phyloP scores from a whole-genome alignment of 1,139 yeast genomes.

The Pichia sp. region DNA sequence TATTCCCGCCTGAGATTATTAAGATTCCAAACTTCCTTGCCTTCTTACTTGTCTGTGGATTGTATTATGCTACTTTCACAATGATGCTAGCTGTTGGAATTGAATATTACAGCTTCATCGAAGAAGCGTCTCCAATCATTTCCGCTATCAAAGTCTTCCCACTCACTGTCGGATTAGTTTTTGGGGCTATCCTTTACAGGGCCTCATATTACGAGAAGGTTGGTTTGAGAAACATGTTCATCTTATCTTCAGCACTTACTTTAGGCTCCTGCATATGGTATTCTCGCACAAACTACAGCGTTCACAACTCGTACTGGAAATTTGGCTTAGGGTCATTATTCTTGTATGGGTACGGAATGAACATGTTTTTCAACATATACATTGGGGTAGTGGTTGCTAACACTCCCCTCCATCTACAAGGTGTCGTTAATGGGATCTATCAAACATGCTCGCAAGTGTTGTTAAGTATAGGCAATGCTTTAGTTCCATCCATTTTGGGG shows the following conservation, averaged over 20 bases:
- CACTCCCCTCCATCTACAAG: conserved; percentile 33
- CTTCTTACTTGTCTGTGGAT: conserved; percentile 14
- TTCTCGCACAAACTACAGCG: conserved; percentile 23
- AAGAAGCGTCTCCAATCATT: conserved; percentile 24
- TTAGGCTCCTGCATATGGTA: conserved; percentile 25
- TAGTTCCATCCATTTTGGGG: conserved; percentile 29
- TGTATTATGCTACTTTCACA: conserved; percentile 14
- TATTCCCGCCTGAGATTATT: conserved; percentile 23
- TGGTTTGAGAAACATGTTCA: conserved; percentile 21
- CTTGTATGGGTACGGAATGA: conserved; percentile 20
- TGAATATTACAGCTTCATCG: conserved; percentile 20
- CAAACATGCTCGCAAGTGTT: conserved; percentile 32
- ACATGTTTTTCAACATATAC: conserved; percentile 23
- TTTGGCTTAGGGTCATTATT: conserved; percentile 25
- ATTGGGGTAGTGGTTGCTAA: conserved; percentile 24
- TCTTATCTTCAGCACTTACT: conserved; percentile 19
- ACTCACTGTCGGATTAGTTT: conserved; percentile 18
- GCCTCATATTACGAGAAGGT: conserved; percentile 14
- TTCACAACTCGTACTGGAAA: conserved; percentile 29
- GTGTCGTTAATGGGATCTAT: conserved; percentile 32
- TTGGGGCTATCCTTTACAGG: conserved; percentile 16
- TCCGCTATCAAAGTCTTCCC: conserved; percentile 31
- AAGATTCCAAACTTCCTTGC: conserved; percentile 21
- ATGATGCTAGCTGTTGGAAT: conserved; percentile 14
- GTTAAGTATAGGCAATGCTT: conserved; percentile 27